Evolutionary conservation across 2,329 filamentous ascomycete genomes (phyloP).

Genomic region (Fusarium sp.): DNA sequence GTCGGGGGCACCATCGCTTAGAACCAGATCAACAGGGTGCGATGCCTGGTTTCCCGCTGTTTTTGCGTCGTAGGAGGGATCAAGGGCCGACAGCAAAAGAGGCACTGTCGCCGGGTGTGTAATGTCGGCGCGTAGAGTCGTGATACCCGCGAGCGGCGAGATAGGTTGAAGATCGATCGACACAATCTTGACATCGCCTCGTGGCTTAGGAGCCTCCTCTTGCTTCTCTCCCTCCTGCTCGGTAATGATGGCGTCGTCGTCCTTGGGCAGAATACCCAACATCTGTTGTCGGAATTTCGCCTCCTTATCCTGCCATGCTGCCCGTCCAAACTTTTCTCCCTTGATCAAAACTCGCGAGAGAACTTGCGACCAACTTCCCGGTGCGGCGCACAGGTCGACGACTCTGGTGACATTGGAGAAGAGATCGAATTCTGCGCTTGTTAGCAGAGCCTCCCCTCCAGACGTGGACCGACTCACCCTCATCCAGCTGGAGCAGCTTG

Average conservation of each 20-base stretch:
- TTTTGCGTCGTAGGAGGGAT: constrained; percentile 72
- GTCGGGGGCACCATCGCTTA: constrained; percentile 95
- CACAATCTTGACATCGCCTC: constrained; percentile 89
- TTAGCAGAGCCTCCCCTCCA: constrained; percentile 17
- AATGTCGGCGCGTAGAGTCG: constrained; percentile 92
- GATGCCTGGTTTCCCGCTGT: constrained; percentile 64
- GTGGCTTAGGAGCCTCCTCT: constrained; percentile 54
- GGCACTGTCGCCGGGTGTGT: constrained; percentile 97
- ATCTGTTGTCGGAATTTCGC: constrained; percentile 72
- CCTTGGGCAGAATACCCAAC: constrained; percentile 62
- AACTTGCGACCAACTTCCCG: constrained; percentile 97
- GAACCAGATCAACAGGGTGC: constrained; percentile 89
- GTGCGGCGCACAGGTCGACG: constrained; percentile 94
- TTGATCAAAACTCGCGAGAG: constrained; percentile 93
- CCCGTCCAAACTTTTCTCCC: constrained; percentile 87
- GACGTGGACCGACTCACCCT: constrained; percentile 59
- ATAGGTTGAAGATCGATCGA: constrained; percentile 97
- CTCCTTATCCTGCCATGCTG: constrained; percentile 89
- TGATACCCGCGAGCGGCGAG: constrained; percentile 91
- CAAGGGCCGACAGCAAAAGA: constrained; percentile 85
- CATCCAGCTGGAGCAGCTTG: constrained; percentile 95
- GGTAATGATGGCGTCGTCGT: constrained; percentile 32
- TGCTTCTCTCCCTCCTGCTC: constrained; percentile 30
- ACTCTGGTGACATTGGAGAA: constrained; percentile 92
- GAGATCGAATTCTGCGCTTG: constrained; percentile 83